Evolutionary conservation across 768 basidiomycete genomes (phyloP), one percentile per base, ranked within the genome.

Genomic region (Piloderma croceum): DNA sequence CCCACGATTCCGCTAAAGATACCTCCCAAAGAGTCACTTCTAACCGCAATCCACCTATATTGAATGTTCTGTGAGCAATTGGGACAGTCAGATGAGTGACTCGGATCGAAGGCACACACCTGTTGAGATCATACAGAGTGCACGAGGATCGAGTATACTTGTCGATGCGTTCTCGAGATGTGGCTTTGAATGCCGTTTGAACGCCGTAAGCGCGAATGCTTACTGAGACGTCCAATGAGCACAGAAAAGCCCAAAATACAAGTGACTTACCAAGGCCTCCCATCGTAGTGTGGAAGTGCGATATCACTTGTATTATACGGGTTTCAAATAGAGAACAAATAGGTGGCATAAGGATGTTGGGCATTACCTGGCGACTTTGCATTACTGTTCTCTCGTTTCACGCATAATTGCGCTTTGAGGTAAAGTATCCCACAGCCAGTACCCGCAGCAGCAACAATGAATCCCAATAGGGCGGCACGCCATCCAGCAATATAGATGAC

Each of bases 161-260:
- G 42, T 70, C 62, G n/a, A 68, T 59, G 6, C 58, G 48, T 21
- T 53, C 46, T 31, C 56, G 41, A 18, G 60, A 51, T 42, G 63
- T 45, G 52, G 11, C 38, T 42, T 34, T 52, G 53, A 45, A 68
- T 27, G 40, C 18, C 7, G 48, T 57, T 47, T 65, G 52, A 21
- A 68, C 67, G 6, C 65, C 67, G 46, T 62, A 70, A 0, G 69
- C 68, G 17, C 69, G 50, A 36, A 71, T 63, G 2, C 63, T 67
- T 3, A 62, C 63, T 58, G 42, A 3, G n/a, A 31, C 15, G 21
- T 13, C 31, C n/a, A 6, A 25, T 37, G 24, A 34, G 25, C 18
- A 25, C 21, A 31, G 4, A 17, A 22, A 24, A n/a, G n/a, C n/a
- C n/a, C 7, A 40, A n/a, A 19, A 6, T 7, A 24, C 5, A 31